phyloP scores from a whole-genome alignment of 257 asterid genomes.

The Leptodermis oblonga region DNA sequence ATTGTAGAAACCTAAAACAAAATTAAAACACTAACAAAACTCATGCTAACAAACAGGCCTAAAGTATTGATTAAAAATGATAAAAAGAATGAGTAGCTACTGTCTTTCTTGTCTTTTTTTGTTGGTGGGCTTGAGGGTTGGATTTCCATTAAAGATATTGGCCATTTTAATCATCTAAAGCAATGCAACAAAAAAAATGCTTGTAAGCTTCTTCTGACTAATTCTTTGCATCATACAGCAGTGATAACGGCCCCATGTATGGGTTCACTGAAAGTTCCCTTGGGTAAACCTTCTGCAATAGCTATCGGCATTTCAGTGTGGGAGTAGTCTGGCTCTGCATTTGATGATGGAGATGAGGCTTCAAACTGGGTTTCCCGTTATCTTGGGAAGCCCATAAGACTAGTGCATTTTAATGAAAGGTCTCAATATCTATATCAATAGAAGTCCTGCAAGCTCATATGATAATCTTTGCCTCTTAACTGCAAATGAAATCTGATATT shows the following conservation, averaged over 20 bases:
- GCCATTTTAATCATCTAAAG: not conserved
- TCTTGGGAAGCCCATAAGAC: slow-evolving; percentile 57
- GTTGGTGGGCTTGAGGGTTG: not conserved
- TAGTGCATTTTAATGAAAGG: slow-evolving; percentile 69
- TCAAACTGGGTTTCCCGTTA: slow-evolving; percentile 66
- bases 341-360: slow-evolving; percentile 70
- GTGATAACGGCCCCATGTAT: slow-evolving; percentile 64
- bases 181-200: not conserved
- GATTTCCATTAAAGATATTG: not conserved
- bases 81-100: not conserved
- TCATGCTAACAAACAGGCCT: too few relatives aligned
- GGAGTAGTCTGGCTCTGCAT: slow-evolving; percentile 85
- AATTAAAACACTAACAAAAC: too few relatives aligned
- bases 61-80: not conserved
- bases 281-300: slow-evolving; percentile 32
- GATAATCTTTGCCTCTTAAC: not conserved
- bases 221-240: slow-evolving; percentile 15
- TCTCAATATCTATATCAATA: not conserved
- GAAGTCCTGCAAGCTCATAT: not conserved
- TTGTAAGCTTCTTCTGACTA: slow-evolving; percentile 8
- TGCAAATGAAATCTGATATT: not conserved
- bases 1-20: too few relatives aligned
- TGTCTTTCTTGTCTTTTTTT: not conserved
- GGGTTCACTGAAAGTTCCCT: slow-evolving; percentile 55
- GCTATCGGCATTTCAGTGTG: slow-evolving; percentile 65